Conservation (phyloP, 352 stramenopile genomes). For the Globisporangium nodosum region DNA sequence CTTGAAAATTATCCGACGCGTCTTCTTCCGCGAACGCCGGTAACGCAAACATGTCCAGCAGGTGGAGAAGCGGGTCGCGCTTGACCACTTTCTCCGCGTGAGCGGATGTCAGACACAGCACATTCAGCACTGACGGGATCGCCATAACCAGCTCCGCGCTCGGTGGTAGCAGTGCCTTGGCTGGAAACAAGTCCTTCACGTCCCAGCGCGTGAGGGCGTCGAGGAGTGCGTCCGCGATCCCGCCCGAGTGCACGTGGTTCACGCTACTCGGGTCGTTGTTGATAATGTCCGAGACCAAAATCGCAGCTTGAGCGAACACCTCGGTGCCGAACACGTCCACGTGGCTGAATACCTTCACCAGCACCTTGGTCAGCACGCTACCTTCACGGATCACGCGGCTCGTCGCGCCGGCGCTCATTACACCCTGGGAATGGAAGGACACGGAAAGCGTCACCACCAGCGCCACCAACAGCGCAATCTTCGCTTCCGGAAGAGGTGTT, state of each 20-base stretch:
- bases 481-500: constrained; percentile 35
- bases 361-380: constrained; percentile 80
- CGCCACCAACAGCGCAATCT: constrained; percentile 56
- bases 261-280: constrained; percentile 96
- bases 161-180: constrained; percentile 56
- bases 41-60: constrained; percentile 89
- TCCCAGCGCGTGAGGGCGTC: constrained; percentile 86
- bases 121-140: constrained; percentile 91
- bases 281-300: constrained; percentile 95
- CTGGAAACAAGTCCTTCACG: constrained; percentile 46
- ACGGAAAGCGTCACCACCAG: constrained; percentile 76
- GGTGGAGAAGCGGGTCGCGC: constrained; percentile 87
- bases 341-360: constrained; percentile 89
- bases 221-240: constrained; percentile 92
- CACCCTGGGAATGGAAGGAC: constrained; percentile 82
- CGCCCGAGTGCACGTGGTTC: constrained; percentile 90
- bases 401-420: constrained; percentile 84
- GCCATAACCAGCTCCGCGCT: constrained; percentile 93
- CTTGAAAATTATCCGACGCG: constrained; percentile 86
- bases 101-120: constrained; percentile 90
- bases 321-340: constrained; percentile 90
- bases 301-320: constrained; percentile 89
- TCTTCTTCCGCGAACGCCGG: constrained; percentile 86
- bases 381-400: constrained; percentile 85
- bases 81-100: constrained; percentile 89